These are phyloP conservation scores for Schizopora paradoxa DNA, from an alignment of 1,284 basidiomycete species.

Conservation along the genomic window DNA sequence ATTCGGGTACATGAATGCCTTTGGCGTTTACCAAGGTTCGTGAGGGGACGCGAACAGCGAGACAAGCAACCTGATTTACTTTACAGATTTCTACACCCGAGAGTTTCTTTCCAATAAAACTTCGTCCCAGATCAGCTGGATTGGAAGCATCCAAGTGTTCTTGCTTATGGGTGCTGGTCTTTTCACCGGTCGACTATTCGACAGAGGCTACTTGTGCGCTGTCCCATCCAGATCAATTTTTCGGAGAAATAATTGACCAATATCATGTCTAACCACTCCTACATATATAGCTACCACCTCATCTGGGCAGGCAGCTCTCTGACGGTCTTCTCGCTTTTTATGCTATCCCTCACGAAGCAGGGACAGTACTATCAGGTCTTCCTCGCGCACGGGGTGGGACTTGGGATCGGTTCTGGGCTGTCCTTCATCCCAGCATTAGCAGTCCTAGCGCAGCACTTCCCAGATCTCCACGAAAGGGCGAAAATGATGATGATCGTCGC, in stretches of 20 bases:
- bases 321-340: slow-evolving; percentile 27
- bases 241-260: not conserved
- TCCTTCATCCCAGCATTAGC: slow-evolving; percentile 17
- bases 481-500: slow-evolving; percentile 47
- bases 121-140: slow-evolving; percentile 25
- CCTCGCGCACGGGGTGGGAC: slow-evolving; percentile 33
- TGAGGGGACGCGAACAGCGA: not conserved
- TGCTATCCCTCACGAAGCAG: slow-evolving; percentile 30
- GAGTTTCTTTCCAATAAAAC: slow-evolving; percentile 30
- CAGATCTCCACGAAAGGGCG: slow-evolving; percentile 27
- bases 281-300: not conserved
- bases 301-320: slow-evolving; percentile 14
- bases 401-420: slow-evolving; percentile 20
- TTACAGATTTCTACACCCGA: slow-evolving; percentile 31
- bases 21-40: slow-evolving; percentile 39
- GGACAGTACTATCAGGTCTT: slow-evolving; percentile 35
- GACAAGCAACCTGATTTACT: slow-evolving; percentile 4
- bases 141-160: slow-evolving; percentile 4
- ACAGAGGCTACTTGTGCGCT: not conserved
- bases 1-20: slow-evolving; percentile 26
- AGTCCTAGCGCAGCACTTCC: slow-evolving; percentile 15
- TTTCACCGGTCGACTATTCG: not conserved
- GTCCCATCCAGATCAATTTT: too few species aligned
- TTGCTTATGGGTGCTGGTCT: not conserved
- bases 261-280: slow-evolving; percentile 20